Percentiles rank a stretch among this genome's conserved stretches.
Evolutionary conservation across 345 rosid genomes (phyloP).

Genomic region (Lepidium africanum): DNA sequence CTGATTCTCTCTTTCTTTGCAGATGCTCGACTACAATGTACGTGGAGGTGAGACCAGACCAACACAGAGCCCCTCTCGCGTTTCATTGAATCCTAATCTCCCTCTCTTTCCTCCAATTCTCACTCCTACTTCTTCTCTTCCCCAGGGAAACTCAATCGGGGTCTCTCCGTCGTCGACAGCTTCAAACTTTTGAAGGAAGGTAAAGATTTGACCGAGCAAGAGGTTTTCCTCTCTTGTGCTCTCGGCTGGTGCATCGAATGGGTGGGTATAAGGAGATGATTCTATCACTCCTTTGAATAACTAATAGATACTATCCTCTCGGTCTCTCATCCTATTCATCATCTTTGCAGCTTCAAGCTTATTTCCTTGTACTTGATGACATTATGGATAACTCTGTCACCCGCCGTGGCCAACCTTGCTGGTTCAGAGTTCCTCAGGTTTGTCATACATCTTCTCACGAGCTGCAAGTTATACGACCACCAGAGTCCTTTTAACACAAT

Average conservation of each 20-base stretch:
- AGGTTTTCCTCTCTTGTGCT: conserved; percentile 56
- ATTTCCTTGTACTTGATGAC: conserved; percentile 73
- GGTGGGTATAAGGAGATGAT: conserved; percentile 57
- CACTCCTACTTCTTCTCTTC: background rate
- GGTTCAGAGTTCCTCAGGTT: conserved; percentile 78
- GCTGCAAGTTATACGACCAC: background rate
- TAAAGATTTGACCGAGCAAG: conserved; percentile 52
- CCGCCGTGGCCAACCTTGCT: conserved; percentile 83
- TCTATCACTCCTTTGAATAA: background rate
- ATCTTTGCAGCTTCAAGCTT: conserved; percentile 69
- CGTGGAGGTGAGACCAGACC: conserved; percentile 62
- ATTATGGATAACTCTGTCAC: conserved; percentile 80
- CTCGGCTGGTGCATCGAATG: conserved; percentile 95
- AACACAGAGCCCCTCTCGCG: background rate
- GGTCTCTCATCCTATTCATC: background rate
- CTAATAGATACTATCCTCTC: background rate
- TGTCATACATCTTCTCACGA: background rate
- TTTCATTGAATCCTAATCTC: background rate
- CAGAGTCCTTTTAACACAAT: background rate
- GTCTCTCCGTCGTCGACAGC: conserved; percentile 83
- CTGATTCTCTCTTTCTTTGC: conserved; percentile 16
- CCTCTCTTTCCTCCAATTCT: background rate
- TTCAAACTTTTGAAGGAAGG: conserved; percentile 62
- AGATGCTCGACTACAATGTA: conserved; percentile 94
- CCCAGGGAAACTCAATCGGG: conserved; percentile 87